Conservation (phyloP, 2,329 filamentous ascomycete genomes). For the Pseudogymnoascus sp. region DNA sequence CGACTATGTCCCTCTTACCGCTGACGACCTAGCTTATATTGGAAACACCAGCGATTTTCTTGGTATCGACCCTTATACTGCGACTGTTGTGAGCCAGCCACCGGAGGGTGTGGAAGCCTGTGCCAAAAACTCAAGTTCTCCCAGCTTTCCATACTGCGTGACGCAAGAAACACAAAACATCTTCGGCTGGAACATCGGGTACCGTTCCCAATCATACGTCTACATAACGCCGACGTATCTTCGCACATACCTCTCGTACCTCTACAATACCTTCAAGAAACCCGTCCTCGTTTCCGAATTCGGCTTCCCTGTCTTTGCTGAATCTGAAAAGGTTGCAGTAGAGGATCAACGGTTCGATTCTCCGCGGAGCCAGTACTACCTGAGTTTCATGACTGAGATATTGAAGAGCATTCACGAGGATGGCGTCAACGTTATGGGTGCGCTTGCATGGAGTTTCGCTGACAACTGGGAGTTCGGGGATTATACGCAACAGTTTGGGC, state of each 20-base stretch:
- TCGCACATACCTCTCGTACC: conserved; percentile 46
- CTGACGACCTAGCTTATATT: conserved; percentile 41
- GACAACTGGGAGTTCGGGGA: conserved; percentile 32
- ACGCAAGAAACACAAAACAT: conserved; percentile 38
- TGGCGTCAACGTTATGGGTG: conserved; percentile 37
- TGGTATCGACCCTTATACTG: conserved; percentile 50
- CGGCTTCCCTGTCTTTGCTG: conserved; percentile 47
- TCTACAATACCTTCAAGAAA: conserved; percentile 50
- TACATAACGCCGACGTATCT: conserved; percentile 53
- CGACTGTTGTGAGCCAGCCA: conserved; percentile 42
- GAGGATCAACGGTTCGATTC: conserved; percentile 39
- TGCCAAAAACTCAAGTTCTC: conserved; percentile 37
- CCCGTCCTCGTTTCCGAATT: conserved; percentile 46
- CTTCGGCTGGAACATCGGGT: conserved; percentile 51
- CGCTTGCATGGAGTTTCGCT: conserved; percentile 38
- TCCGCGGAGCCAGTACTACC: conserved; percentile 39
- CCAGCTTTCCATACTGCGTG: conserved; percentile 46
- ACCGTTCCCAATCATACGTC: conserved; percentile 47
- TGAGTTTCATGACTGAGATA: conserved; percentile 37
- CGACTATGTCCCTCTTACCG: conserved; percentile 38
- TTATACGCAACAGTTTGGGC: conserved; percentile 35
- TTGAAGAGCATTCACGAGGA: conserved; percentile 41
- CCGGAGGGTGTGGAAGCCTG: conserved; percentile 40
- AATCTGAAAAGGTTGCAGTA: conserved; percentile 34
- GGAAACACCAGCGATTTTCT: conserved; percentile 48